phyloP scores from a whole-genome alignment of 164 flowering plant species.

The Piper longum region DNA sequence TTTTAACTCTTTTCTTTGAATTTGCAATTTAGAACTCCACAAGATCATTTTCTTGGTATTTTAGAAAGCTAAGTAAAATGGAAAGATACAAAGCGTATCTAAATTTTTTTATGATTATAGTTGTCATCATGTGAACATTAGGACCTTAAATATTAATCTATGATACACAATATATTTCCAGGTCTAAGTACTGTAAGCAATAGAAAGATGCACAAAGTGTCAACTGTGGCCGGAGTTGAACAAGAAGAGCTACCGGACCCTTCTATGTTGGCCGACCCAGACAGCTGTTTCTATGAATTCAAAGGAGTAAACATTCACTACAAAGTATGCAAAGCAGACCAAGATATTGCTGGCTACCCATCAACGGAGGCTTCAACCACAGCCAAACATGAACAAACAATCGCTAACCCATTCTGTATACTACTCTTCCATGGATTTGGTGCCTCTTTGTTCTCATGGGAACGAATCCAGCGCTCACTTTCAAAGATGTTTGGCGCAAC shows the following conservation, averaged over 20 bases:
- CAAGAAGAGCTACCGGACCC: conserved; percentile 81
- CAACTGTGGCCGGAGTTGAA: conserved; percentile 63
- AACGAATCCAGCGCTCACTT: conserved; percentile 59
- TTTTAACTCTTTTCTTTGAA: too few species aligned
- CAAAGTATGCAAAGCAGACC: conserved; percentile 40
- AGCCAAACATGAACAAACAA: conserved; percentile 8
- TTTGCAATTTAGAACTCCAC: too few species aligned
- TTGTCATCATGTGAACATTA: too few species aligned
- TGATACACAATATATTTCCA: conserved; percentile 6
- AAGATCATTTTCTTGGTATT: too few species aligned
- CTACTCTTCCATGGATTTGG: conserved; percentile 88
- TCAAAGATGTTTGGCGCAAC: conserved; percentile 41
- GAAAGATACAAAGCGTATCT: too few species aligned
- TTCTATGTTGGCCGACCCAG: conserved; percentile 59
- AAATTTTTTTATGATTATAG: too few species aligned
- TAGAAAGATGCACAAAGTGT: conserved; percentile 19
- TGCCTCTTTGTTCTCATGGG: conserved; percentile 88
- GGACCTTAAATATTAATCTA: too few species aligned
- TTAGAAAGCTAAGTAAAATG: too few species aligned
- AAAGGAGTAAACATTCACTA: conserved; percentile 73
- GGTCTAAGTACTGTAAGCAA: conserved; percentile 23
- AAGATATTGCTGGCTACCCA: conserved; percentile 6
- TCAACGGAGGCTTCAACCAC: conserved; percentile 11
- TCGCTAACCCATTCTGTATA: conserved; percentile 34
- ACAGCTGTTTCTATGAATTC: conserved; percentile 74